These are phyloP conservation scores for Trichoderma guizhouense DNA, from an alignment of 2,329 filamentous ascomycete genomes.

Conservation along the genomic window DNA sequence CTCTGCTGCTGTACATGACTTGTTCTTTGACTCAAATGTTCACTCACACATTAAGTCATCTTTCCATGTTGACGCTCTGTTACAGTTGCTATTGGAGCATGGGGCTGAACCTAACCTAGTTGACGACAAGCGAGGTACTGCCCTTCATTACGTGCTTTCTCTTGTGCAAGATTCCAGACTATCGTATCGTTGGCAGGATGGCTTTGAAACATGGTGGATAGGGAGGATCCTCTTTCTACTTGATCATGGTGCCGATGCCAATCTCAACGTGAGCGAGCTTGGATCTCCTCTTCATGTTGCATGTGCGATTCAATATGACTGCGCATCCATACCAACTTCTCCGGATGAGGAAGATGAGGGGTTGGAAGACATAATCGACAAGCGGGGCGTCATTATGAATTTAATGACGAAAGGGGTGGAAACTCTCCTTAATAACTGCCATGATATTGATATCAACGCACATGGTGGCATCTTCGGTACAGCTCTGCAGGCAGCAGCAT, in stretches of 20 bases:
- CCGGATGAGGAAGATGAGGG: too few relatives aligned
- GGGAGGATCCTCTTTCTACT: constrained; percentile 6
- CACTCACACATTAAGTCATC: neutral
- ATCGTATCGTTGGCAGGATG: neutral
- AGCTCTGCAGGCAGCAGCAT: neutral
- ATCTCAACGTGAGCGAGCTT: neutral
- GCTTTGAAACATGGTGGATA: neutral
- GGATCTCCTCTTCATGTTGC: constrained; percentile 20
- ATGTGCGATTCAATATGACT: neutral
- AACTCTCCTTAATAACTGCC: neutral
- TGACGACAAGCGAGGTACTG: neutral
- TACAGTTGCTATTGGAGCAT: neutral
- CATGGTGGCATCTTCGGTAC: neutral
- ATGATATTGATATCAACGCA: neutral
- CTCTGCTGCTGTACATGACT: neutral
- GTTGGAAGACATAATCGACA: neutral
- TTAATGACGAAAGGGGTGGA: neutral
- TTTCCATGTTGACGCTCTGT: neutral
- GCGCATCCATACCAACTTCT: neutral
- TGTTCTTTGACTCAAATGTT: neutral
- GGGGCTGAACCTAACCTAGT: neutral
- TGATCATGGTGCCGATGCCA: neutral
- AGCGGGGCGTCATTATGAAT: neutral
- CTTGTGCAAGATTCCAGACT: neutral
- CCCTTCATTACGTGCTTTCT: neutral